Conservation (phyloP, 805 yeast species). For the Candida wancherniae region DNA sequence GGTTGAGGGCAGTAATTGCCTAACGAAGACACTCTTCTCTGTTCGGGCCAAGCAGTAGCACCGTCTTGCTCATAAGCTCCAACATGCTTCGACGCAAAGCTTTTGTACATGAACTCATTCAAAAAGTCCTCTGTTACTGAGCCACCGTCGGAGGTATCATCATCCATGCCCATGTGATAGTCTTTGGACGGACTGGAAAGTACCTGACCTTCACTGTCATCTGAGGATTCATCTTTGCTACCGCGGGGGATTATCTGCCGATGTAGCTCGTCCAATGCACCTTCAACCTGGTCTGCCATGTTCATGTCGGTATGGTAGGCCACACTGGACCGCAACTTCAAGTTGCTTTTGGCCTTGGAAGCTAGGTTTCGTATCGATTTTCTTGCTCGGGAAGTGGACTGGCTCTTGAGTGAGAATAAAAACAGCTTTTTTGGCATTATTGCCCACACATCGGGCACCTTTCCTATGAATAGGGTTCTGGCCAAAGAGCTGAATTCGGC, state of each 20-base stretch:
- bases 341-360: conserved; percentile 3
- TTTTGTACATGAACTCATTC: too few species aligned
- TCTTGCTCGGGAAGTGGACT: conserved; percentile 2
- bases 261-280: neutral
- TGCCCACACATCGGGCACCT: conserved; percentile 54
- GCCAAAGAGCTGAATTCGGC: conserved; percentile 46
- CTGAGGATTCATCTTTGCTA: conserved; percentile 1
- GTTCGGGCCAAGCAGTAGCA: too few species aligned
- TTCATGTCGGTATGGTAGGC: conserved; percentile 1
- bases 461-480: conserved; percentile 49
- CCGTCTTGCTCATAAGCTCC: too few species aligned
- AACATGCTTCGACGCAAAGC: too few species aligned
- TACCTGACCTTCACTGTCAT: too few species aligned
- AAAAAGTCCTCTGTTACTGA: too few species aligned
- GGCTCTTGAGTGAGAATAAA: conserved; percentile 1
- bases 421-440: conserved; percentile 2
- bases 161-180: too few species aligned
- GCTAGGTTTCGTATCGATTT: conserved; percentile 6
- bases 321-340: neutral
- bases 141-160: too few species aligned
- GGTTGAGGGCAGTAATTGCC: too few species aligned
- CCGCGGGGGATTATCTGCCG: conserved; percentile 1
- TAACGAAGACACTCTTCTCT: too few species aligned
- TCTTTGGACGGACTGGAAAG: too few species aligned
- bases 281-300: neutral